phyloP scores from a whole-genome alignment of 208 protist species.

The Trypanosoma vivax region DNA sequence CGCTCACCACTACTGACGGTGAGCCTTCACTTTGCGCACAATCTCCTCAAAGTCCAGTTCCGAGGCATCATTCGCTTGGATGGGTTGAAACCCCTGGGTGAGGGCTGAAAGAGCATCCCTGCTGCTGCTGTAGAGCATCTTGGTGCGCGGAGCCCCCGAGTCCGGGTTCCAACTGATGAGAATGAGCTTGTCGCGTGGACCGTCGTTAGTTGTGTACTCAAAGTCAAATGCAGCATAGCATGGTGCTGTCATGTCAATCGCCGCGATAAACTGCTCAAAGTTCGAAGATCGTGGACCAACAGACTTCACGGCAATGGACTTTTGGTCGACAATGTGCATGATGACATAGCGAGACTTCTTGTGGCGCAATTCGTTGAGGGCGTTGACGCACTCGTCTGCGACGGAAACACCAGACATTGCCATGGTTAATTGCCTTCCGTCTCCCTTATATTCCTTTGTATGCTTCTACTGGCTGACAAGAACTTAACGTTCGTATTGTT shows the following conservation, averaged over 20 bases:
- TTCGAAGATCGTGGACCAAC: slow-evolving; percentile 33
- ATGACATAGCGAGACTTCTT: slow-evolving; percentile 81
- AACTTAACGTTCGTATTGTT: neutral
- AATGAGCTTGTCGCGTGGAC: slow-evolving; percentile 79
- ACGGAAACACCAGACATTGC: slow-evolving; percentile 86
- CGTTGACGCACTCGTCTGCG: slow-evolving; percentile 41
- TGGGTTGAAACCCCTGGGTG: slow-evolving; percentile 77
- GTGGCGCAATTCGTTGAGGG: slow-evolving; percentile 78
- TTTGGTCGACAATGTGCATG: slow-evolving; percentile 75
- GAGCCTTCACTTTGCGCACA: slow-evolving; percentile 32
- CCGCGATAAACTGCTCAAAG: slow-evolving; percentile 71
- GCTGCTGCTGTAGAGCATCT: slow-evolving; percentile 87
- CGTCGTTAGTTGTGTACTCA: slow-evolving; percentile 67
- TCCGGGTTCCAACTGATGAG: slow-evolving; percentile 87
- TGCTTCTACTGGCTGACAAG: neutral
- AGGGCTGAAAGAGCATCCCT: slow-evolving; percentile 63
- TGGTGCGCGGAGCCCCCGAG: slow-evolving; percentile 59
- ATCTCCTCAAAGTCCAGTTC: slow-evolving; percentile 57
- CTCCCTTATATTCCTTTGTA: neutral
- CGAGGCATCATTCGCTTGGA: slow-evolving; percentile 80
- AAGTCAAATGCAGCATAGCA: slow-evolving; percentile 91
- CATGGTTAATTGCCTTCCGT: slow-evolving; percentile 31
- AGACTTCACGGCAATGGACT: slow-evolving; percentile 73
- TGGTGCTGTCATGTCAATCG: slow-evolving; percentile 61
- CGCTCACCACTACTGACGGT: slow-evolving; percentile 30